Evolutionary conservation across 129 eudicot genomes (phyloP), one percentile per base, ranked within the genome.

Genomic region (Saposhnikovia divaricata): DNA sequence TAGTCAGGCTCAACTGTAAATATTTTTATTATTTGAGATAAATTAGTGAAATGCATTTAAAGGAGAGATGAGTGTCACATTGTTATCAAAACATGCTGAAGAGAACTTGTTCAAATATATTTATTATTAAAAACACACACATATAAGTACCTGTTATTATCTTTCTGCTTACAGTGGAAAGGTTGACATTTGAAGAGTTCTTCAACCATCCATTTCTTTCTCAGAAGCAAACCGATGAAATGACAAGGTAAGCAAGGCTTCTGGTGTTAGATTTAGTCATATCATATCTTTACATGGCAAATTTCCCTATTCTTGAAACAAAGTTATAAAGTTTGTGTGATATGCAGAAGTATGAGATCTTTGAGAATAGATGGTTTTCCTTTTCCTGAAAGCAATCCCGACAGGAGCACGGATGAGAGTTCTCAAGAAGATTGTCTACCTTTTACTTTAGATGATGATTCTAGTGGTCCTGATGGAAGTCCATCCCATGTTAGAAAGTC

Each of bases 131-230:
- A 25, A 63, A 28, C 72, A 28, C 71, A 63, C 71, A 63, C 13
- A n/a, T 12, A 27, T 11, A 25, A 63, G 3, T 65, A 65, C 21
- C 40, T 65, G 38, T 43, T 25, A 6, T 0, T 57, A 1, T 79
- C 39, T 15, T 65, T 81, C 69, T 79, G 59, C 84, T 46, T 47
- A 61, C 96, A 93, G 98, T 93, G 81, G 98, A 91, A 79, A 88
- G 98, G 57, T 81, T 93, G 83, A 93, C 97, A 40, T 93, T 89
- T 88, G 97, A 92, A 83, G 97, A 92, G 73, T 92, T 92, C 84
- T 92, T 92, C 65, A 89, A 87, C 80, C 97, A 92, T 81, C 94
- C 94, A 9, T 92, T 83, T 78, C 87, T 92, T 63, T 82, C 85
- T 45, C 92, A 86, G 76, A 81, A 79, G 70, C 82, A 88, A 79